Base-by-base conservation (phyloP, 441 rosid genomes). In the Omphalea diandra region DNA sequence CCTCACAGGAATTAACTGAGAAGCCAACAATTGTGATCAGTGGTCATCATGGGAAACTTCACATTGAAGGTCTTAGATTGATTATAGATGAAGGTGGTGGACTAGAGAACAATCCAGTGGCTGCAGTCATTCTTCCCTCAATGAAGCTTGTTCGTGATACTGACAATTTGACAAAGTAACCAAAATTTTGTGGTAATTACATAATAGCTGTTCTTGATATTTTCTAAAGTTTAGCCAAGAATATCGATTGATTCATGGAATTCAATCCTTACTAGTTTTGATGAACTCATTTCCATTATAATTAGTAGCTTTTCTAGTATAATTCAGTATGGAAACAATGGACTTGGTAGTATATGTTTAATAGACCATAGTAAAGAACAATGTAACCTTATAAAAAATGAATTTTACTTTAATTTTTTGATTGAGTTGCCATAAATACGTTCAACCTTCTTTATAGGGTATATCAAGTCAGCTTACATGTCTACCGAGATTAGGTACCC, bases 11-110 rank as follows among this genome's bases (percentile, higher is more conserved):
- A 71, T 70, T 86, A 59, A 75, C 74, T 6, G 83, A 78, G 72
- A 81, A 78, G 38, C 81, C 82, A 6, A 85, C 88, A 5, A 57
- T 90, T 77, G 73, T 94, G 58, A 87, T 88, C 7, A 94, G 98
- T 32, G 96, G 97, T 0, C 91, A 88, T 87, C 97, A 90, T 18
- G 96, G 86, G 43, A 86, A 83, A 76, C 97, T 94, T 76, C 88
- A 85, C 52, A 75, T 94, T 11, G 91, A 91, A 60, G 96, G 89
- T 53, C 76, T 86, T 73, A 83, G 98, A 78, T 70, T 94, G 82
- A 81, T 88, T 61, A 84, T 94, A 22, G 97, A 94, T 62, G 97
- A 94, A 86, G 87, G 94, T 0, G 97, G 98, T 0, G 97, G 95
- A 58, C 63, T 73, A 17, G 84, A 79, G 29, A 67, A 78, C 26